These are phyloP conservation scores for Melaleuca alternifolia DNA, from an alignment of 345 rosid species.

Conservation along the genomic window DNA sequence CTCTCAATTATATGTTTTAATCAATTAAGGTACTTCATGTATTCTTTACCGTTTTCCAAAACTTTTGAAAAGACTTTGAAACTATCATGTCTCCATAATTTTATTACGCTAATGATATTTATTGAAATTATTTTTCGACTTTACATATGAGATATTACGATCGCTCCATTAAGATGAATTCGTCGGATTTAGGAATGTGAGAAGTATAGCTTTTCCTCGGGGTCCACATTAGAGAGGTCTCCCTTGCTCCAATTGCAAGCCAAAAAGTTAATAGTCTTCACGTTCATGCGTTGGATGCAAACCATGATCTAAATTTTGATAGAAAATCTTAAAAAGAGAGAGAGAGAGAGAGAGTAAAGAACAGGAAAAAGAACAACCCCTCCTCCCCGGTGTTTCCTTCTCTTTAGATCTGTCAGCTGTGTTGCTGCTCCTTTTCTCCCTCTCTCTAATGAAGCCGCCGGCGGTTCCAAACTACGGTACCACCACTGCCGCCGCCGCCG, in stretches of 20 bases:
- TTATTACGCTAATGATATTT: neutral
- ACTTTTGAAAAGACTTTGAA: too few species aligned
- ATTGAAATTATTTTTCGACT: fast-evolving
- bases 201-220: neutral
- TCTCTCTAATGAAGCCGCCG: neutral
- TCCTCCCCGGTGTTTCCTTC: neutral
- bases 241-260: neutral
- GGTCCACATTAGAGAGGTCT: neutral
- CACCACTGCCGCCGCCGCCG: neutral
- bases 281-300: neutral
- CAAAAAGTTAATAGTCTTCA: neutral
- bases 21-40: neutral
- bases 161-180: neutral
- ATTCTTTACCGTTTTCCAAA: neutral
- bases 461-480: neutral
- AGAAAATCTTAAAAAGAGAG: neutral
- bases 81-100: neutral
- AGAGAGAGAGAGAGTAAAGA: too few species aligned
- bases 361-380: neutral
- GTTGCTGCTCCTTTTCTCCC: neutral
- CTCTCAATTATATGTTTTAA: neutral
- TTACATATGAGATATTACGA: neutral
- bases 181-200: neutral
- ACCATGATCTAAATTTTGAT: neutral
- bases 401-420: neutral